Percentiles rank a stretch among this genome's conserved stretches.
These are phyloP conservation scores for Trametes cinnabarina DNA, from an alignment of 768 basidiomycete genomes.

Conservation along the genomic window DNA sequence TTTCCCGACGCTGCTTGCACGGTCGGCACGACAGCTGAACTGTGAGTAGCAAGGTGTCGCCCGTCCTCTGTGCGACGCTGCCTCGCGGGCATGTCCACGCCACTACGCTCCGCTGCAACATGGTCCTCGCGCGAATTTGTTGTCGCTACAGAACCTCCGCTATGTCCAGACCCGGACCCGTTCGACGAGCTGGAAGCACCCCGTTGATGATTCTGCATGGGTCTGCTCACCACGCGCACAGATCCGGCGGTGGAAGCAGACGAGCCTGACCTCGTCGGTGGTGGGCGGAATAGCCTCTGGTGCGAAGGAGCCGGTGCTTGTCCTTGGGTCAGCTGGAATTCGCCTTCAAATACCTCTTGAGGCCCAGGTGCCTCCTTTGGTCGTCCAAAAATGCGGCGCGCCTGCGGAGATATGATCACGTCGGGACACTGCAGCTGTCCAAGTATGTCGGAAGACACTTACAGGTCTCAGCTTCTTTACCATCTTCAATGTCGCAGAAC, in stretches of 20 bases:
- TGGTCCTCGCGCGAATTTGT: neutral
- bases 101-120: neutral
- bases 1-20: conserved; percentile 2
- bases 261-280: neutral
- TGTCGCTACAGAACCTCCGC: neutral
- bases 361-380: conserved; percentile 9
- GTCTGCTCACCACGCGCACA: neutral
- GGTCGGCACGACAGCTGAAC: neutral
- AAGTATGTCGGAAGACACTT: neutral
- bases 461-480: conserved; percentile 11
- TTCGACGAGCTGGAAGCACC: neutral
- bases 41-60: neutral
- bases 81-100: neutral
- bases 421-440: neutral
- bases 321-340: conserved; percentile 1
- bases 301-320: neutral
- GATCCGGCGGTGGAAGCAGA: neutral
- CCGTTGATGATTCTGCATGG: neutral
- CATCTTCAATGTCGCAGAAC: neutral
- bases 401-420: neutral
- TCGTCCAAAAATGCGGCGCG: conserved; percentile 14
- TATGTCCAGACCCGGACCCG: neutral
- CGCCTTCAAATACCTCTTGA: conserved; percentile 7
- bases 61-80: conserved; percentile 5
- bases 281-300: neutral